Base-by-base conservation (phyloP, 352 stramenopile genomes). In the Nothophytophthora sp. region DNA sequence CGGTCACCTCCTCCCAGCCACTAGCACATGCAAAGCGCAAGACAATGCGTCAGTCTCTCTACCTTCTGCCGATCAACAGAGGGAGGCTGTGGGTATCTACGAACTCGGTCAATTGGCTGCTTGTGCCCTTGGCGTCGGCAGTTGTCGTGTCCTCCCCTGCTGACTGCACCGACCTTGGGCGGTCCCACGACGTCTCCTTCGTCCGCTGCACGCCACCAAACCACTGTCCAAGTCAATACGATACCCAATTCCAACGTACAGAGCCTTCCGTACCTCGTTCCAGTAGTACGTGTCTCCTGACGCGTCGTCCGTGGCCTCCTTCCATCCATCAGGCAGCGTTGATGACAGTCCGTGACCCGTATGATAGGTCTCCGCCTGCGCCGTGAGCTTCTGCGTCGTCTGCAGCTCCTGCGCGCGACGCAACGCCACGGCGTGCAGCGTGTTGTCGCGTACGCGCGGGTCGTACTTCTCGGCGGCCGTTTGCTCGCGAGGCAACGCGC, bases 161-260 rank as follows among this genome's bases (percentile, higher is more conserved):
- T 41, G 60, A 53, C 42, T 50, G 1, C 10, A 19, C 19, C 5
- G 25, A 27, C 29, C 47, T 48, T 35, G 82, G 83, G 24, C 63
- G 76, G n/a, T 88, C 69, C 83, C 83, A 94, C 25, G 63, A 69
- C 19, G 83, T 94, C 24, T 90, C 74, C 29, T 94, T 86, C 2
- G 83, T 92, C 19, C 32, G 63, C 83, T 93, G 49, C 27, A 41
- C 22, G n/a, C n/a, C 29, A 57, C 39, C 37, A 50, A 50, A 53
- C 13, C 18, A 42, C n/a, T 13, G 49, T 6, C 5, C 11, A 16
- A 25, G n/a, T 57, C 9, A 54, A 20, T 20, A 47, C 5, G 56
- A 43, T 35, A n/a, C 10, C n/a, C 10, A 5, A n/a, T 24, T 33
- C 12, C 12, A 10, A 16, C 29, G 22, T 20, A 30, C 30, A 2